Base-by-base conservation (phyloP, 2,329 filamentous ascomycete genomes). In the Penicillium sp. region DNA sequence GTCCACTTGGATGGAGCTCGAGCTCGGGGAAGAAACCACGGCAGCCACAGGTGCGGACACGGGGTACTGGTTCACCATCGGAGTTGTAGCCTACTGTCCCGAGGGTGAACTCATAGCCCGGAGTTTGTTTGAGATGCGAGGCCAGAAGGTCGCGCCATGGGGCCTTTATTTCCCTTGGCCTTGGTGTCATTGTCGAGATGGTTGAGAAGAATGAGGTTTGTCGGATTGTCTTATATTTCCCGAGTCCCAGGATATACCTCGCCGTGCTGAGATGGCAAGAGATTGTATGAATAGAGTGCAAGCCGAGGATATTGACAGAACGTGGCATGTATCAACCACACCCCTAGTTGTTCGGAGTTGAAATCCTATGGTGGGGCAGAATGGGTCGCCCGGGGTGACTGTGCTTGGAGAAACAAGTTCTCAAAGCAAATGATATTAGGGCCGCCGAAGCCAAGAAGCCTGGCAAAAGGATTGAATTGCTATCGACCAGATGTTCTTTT, bases 1-100 rank as follows among this genome's bases (percentile, higher is more conserved):
- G 93, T 73, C 87, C 86, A 44, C 86, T 83, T 75, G 93, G 90
- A 4, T 89, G 87, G 1, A 96, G 69, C 3, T 68, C 54, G 1
- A 76, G 79, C 54, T 83, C 82, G 0, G 86, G 87, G 85, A 90
- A 96, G 77, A 96, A 87, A 64, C 92, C 91, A 59, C 93, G 89
- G 77, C 86, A 93, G 68, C 96, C 86, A 75, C 93, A 95, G 68
- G 86, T 92, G n/a, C 73, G 70, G 11, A 69, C 61, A 48, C 73
- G 71, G 13, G 73, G 72, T 3, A 71, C 60, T 14, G 67, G 58
- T 2, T 53, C n/a, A 26, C 46, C 60, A 48, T 2, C 62, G 29
- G 9, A 59, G 46, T 64, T 57, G 39, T 56, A 41, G 3, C 53
- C 60, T 21, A 72, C 52, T 6, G 71, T 72, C 6, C 65, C 59